Conservation (phyloP, 164 flowering plant species). For the Aristolochia fimbriata region DNA sequence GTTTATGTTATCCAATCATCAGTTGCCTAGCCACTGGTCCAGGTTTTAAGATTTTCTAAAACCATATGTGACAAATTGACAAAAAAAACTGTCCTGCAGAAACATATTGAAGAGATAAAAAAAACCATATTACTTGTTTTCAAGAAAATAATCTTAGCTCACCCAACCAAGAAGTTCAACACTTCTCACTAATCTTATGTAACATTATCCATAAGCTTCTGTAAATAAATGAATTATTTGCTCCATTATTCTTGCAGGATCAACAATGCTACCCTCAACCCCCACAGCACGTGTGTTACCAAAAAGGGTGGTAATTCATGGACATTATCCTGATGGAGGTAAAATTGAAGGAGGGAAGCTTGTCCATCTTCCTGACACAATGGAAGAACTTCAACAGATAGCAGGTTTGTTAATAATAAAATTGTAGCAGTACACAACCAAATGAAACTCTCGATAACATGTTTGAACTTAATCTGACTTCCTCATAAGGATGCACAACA, state of each 20-base stretch:
- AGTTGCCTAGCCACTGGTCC: too few species aligned
- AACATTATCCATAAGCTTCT: neutral
- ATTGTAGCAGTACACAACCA: neutral
- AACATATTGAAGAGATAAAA: neutral
- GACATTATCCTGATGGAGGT: constrained; percentile 40
- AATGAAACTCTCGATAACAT: neutral
- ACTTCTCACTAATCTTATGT: too few species aligned
- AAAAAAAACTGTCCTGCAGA: too few species aligned
- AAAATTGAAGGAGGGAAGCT: constrained; percentile 45
- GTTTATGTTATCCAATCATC: too few species aligned
- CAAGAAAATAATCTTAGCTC: constrained; percentile 24
- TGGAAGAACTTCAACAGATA: constrained; percentile 39
- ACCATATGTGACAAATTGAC: too few species aligned
- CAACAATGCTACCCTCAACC: constrained; percentile 12
- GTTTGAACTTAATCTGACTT: neutral
- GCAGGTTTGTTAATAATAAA: constrained; percentile 39
- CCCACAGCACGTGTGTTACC: constrained; percentile 17
- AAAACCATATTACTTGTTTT: constrained; percentile 5
- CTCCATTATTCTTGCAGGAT: constrained; percentile 32
- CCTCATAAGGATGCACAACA: neutral
- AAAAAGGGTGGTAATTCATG: constrained; percentile 52
- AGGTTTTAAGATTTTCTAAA: too few species aligned
- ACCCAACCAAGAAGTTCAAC: too few species aligned
- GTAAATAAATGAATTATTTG: constrained; percentile 8
- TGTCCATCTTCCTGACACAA: constrained; percentile 46